Conservation (phyloP, 371 early-diverging fungal species). For the Syncephalis plumigaleata region DNA sequence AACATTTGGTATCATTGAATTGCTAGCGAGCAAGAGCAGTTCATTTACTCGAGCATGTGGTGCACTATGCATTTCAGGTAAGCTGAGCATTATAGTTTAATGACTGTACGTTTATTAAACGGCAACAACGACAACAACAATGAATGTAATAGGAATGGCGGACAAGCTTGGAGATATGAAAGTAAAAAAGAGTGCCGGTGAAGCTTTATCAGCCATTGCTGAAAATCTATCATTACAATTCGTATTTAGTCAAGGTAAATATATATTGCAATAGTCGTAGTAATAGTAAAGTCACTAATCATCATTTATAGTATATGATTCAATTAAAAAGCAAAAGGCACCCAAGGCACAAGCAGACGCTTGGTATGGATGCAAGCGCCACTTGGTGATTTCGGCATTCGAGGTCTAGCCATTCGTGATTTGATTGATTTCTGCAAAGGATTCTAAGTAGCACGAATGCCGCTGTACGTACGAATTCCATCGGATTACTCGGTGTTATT, state of each 20-base stretch:
- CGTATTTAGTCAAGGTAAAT: constrained; percentile 40
- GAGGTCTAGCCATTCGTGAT: constrained; percentile 50
- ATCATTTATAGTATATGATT: constrained; percentile 35
- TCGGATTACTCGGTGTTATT: constrained; percentile 59
- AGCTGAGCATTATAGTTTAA: neutral
- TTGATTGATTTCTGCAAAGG: constrained; percentile 73
- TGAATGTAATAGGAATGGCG: constrained; percentile 25
- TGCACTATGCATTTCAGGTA: constrained; percentile 46
- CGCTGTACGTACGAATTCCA: constrained; percentile 59
- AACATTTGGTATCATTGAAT: constrained; percentile 35
- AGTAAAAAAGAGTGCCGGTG: constrained; percentile 65
- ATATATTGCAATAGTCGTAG: neutral
- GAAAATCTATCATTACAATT: constrained; percentile 60
- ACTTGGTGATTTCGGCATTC: constrained; percentile 75
- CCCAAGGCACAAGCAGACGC: constrained; percentile 82
- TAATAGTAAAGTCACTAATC: neutral
- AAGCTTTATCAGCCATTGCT: constrained; percentile 51
- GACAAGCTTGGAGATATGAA: constrained; percentile 92
- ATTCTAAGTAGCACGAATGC: constrained; percentile 68
- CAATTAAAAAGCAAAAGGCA: constrained; percentile 61
- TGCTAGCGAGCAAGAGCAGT: constrained; percentile 33
- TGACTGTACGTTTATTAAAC: neutral
- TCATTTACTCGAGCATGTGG: constrained; percentile 59
- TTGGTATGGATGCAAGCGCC: constrained; percentile 64
- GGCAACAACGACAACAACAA: too few species aligned